A percentile compares a stretch with the other conserved stretches of the same genome.
These are phyloP conservation scores for Aspergillus homomorphus DNA, from an alignment of 495 filamentous ascomycete species.

Conservation along the genomic window DNA sequence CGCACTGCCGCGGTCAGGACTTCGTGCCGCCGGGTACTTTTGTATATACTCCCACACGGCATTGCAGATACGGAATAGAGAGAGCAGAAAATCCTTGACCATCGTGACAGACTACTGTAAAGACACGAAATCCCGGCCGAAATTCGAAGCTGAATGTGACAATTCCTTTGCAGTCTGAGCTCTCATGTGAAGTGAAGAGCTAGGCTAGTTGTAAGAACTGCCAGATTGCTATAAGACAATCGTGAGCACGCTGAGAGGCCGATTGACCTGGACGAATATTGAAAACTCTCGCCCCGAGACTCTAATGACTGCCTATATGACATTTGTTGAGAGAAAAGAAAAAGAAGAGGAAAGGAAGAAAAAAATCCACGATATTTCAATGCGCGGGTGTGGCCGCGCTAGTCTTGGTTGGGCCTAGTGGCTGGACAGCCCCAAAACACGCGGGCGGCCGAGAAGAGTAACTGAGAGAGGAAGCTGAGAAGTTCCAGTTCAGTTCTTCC, in stretches of 20 bases:
- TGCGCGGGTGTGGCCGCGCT: constrained; percentile 24
- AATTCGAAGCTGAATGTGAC: constrained; percentile 36
- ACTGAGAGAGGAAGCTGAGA: constrained; percentile 9
- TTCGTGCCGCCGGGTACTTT: neutral
- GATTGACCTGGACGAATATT: constrained; percentile 90
- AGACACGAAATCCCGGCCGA: neutral
- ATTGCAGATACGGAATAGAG: neutral
- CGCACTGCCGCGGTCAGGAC: neutral
- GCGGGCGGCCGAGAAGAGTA: constrained; percentile 21
- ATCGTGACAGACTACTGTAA: neutral
- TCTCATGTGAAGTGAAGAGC: constrained; percentile 51
- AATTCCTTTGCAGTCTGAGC: constrained; percentile 50
- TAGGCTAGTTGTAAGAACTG: constrained; percentile 68
- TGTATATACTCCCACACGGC: constrained; percentile 11
- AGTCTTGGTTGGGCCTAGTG: constrained; percentile 29
- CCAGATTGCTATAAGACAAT: constrained; percentile 84
- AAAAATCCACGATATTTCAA: constrained; percentile 28
- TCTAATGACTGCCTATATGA: constrained; percentile 98
- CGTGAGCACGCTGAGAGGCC: constrained; percentile 96
- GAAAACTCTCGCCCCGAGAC: constrained; percentile 94
- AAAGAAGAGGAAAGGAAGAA: constrained; percentile 43
- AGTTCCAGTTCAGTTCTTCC: constrained; percentile 8
- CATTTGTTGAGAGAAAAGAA: constrained; percentile 67
- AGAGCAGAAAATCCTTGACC: neutral
- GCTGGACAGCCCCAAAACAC: constrained; percentile 36